Evolutionary conservation across 768 basidiomycete species (phyloP).

Genomic region (Sutorius australiensis): DNA sequence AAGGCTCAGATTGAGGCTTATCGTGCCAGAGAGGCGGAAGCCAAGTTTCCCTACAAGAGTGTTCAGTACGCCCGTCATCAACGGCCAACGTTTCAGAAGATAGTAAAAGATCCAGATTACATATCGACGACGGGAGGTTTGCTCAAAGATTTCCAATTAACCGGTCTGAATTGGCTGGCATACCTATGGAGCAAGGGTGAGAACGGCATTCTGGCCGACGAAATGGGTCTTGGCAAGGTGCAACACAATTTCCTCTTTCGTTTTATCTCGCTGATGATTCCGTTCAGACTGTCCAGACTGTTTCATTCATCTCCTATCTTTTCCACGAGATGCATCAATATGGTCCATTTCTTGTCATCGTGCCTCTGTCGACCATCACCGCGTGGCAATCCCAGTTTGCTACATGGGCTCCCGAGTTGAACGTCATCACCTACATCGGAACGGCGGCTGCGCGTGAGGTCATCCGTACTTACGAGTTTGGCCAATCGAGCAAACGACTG

Average conservation of each 20-base stretch:
- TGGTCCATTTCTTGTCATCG: slow-evolving; percentile 96
- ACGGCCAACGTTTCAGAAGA: slow-evolving; percentile 79
- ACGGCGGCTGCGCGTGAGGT: slow-evolving; percentile 83
- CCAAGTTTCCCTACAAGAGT: slow-evolving; percentile 85
- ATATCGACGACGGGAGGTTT: slow-evolving; percentile 72
- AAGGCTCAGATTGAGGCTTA: slow-evolving; percentile 78
- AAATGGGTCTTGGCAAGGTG: slow-evolving; percentile 99
- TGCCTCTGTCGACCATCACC: slow-evolving; percentile 95
- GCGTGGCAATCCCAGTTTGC: slow-evolving; percentile 97
- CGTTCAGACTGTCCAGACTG: slow-evolving; percentile 87
- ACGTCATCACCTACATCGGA: slow-evolving; percentile 96
- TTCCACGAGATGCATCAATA: slow-evolving; percentile 91
- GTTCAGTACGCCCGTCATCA: slow-evolving; percentile 56
- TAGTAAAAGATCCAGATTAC: slow-evolving; percentile 86
- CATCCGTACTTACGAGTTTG: slow-evolving; percentile 91
- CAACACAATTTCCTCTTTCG: background rate
- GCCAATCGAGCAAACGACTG: slow-evolving; percentile 78
- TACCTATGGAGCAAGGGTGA: slow-evolving; percentile 93
- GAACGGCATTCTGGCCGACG: slow-evolving; percentile 96
- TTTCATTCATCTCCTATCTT: slow-evolving; percentile 90
- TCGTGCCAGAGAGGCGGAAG: slow-evolving; percentile 69
- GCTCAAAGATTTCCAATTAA: slow-evolving; percentile 97
- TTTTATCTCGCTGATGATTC: slow-evolving; percentile 12
- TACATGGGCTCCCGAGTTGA: slow-evolving; percentile 93
- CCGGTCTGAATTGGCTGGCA: slow-evolving; percentile 97